phyloP scores from a whole-genome alignment of 331 rosid species.

The Erythrophleum ivorense region DNA sequence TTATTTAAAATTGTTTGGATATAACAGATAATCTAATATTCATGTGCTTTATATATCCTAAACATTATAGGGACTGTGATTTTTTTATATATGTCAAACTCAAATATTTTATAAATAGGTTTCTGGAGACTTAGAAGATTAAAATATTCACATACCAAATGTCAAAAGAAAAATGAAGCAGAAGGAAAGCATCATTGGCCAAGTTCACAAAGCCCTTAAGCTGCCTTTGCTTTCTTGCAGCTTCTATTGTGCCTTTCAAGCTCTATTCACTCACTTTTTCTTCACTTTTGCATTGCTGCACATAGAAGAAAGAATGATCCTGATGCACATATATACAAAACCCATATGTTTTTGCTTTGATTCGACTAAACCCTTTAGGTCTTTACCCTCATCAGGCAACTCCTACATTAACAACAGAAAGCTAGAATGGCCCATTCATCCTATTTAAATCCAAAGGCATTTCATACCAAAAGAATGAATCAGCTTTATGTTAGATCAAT shows the following conservation, averaged over 20 bases:
- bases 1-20: no score
- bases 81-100: neutral
- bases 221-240: slow-evolving; percentile 8
- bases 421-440: no score
- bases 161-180: neutral
- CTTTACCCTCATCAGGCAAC: neutral
- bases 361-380: neutral
- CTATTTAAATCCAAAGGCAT: neutral
- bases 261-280: slow-evolving; percentile 40
- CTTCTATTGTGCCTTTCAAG: slow-evolving; percentile 8
- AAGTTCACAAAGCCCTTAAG: neutral
- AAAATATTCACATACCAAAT: neutral
- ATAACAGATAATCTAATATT: no score
- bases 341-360: neutral
- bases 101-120: neutral
- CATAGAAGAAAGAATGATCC: slow-evolving; percentile 63
- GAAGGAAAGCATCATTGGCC: slow-evolving; percentile 2
- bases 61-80: no score
- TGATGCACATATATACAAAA: neutral
- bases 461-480: slow-evolving; percentile 19
- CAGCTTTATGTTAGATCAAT: slow-evolving; percentile 45
- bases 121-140: neutral
- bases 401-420: neutral
- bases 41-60: no score
- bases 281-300: slow-evolving; percentile 56